Base-by-base conservation (phyloP, 2,329 filamentous ascomycete species). In the Diaporthe ampelina region DNA sequence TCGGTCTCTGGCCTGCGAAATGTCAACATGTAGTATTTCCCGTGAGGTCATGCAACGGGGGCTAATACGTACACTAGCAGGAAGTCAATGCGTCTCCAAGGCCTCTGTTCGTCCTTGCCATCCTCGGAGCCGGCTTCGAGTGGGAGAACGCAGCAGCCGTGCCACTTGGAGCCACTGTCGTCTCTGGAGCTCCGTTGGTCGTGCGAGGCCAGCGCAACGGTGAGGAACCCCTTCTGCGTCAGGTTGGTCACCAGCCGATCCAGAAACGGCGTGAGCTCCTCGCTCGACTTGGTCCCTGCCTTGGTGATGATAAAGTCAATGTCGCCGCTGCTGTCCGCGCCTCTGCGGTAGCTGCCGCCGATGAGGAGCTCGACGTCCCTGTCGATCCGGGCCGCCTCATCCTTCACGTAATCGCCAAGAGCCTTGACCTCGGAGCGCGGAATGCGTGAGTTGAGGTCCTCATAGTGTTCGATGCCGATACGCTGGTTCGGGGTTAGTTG, bases 301-400 rank as follows among this genome's bases (percentile, higher is more conserved):
- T 93, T 93, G 1, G 94, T 97, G 76, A 98, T 89, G 75, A 98
- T 90, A 54, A 96, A 87, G 81, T 98, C 96, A 73, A 98, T 93
- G 80, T 98, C 96, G 4, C 94, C 91, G 9, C 92, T 97, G 69
- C 89, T 89, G 40, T 88, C 82, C 5, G 94, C 90, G 24, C 96
- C 95, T 40, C 96, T 91, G 32, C 96, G 91, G 81, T 97, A 98
- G 74, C 94, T 97, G 0, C 96, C 96, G 59, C 93, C 92, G 63
- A 97, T 89, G 63, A 95, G 93, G 73, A 94, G 84, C 81, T 95
- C 87, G 73, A 95, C 90, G 0, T 82, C 81, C 0, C 86, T 81
- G 79, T 97, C 94, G 32, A 95, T 85, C 10, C 81, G 79, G 8
- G 84, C 83, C 0, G 94, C 89, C 0, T 89, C 87, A 10, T 84